These are phyloP conservation scores for Tetrapisispora pingtungensis DNA, from an alignment of 805 yeast genomes.

Conservation along the genomic window DNA sequence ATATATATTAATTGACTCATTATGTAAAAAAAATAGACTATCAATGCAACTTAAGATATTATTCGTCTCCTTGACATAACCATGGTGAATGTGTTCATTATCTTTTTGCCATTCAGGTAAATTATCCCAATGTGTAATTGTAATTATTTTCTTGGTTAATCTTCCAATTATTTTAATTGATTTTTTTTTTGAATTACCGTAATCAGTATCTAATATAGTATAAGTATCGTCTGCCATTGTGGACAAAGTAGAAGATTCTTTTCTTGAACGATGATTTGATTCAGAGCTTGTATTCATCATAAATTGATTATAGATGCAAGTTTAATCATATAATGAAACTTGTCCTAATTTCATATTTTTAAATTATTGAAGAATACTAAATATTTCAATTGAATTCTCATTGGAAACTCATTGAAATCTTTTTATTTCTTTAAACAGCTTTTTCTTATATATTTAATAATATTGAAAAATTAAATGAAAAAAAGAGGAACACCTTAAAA, in stretches of 20 bases:
- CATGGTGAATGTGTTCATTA: slow-evolving; percentile 53
- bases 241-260: background rate
- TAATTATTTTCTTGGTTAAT: background rate
- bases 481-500: too few species aligned
- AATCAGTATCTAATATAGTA: background rate
- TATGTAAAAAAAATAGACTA: slow-evolving; percentile 51
- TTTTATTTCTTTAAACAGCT: too few species aligned
- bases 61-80: slow-evolving; percentile 51
- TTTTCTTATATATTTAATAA: too few species aligned
- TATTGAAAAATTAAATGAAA: too few species aligned
- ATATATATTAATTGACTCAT: slow-evolving; percentile 66
- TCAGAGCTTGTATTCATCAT: background rate
- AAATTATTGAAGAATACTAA: too few species aligned
- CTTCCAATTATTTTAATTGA: background rate
- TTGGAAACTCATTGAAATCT: too few species aligned
- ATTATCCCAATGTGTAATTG: slow-evolving; percentile 29
- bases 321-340: too few species aligned
- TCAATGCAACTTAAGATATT: background rate
- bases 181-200: background rate
- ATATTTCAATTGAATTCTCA: too few species aligned
- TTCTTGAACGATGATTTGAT: background rate
- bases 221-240: background rate
- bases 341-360: too few species aligned
- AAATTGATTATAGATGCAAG: too few species aligned
- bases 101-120: slow-evolving; percentile 67